phyloP scores from a whole-genome alignment of 2,329 filamentous ascomycete genomes.

The Simplicillium sp. region DNA sequence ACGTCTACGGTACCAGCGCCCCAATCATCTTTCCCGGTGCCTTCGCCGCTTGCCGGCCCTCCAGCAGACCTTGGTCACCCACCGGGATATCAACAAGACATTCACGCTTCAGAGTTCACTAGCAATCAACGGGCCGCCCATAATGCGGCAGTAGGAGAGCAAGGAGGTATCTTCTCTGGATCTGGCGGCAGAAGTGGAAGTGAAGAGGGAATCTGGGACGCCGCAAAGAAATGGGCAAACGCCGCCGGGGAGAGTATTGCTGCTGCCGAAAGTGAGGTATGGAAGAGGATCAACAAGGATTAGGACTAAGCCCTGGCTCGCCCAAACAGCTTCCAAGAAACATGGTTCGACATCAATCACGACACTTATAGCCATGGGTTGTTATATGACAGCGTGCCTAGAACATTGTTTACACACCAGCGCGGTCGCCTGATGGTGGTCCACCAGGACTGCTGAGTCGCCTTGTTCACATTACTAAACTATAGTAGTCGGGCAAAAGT shows the following conservation, averaged over 20 bases:
- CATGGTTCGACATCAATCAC: too few relatives aligned
- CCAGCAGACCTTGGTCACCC: constrained; percentile 31
- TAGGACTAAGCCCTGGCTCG: constrained; percentile 18
- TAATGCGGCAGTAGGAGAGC: constrained; percentile 19
- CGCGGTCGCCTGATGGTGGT: too few relatives aligned
- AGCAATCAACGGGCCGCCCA: constrained; percentile 35
- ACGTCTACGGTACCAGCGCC: constrained; percentile 16
- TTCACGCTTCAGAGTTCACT: constrained; percentile 40
- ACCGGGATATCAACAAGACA: constrained; percentile 48
- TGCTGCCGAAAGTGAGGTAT: constrained; percentile 51
- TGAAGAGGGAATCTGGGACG: constrained; percentile 41
- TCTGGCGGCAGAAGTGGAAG: constrained; percentile 14
- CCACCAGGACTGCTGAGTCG: too few relatives aligned
- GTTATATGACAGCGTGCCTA: too few relatives aligned
- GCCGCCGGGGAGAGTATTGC: constrained; percentile 48
- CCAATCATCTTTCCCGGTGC: constrained; percentile 2
- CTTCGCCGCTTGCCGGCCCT: constrained; percentile 10
- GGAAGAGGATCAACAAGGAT: constrained; percentile 53
- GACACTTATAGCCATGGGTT: too few relatives aligned
- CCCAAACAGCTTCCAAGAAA: too few relatives aligned
- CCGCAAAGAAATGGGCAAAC: constrained; percentile 48
- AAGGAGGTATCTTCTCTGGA: constrained; percentile 11
- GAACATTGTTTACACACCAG: too few relatives aligned
- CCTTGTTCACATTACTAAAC: too few relatives aligned
- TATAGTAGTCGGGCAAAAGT: too few relatives aligned